Percentiles rank a stretch among this genome's conserved stretches.
These are phyloP conservation scores for Syncephalis fuscata DNA, from an alignment of 371 early-diverging fungal species.

Conservation along the genomic window DNA sequence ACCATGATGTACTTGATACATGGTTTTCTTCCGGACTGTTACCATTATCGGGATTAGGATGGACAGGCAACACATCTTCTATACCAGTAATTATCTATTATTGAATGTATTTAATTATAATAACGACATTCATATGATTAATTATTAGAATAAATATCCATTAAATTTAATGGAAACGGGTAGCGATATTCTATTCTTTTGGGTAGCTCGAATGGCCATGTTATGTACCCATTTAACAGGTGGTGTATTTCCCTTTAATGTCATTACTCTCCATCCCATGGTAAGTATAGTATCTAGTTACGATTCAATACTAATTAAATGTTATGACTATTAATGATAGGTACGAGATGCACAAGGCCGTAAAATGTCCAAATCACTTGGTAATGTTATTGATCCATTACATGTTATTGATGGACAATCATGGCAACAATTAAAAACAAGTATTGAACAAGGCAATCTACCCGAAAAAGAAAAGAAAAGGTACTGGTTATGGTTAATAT, in stretches of 20 bases:
- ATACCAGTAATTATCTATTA: slow-evolving; percentile 1
- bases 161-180: slow-evolving; percentile 95
- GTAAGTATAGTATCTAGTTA: too few species aligned
- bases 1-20: slow-evolving; percentile 98
- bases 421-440: slow-evolving; percentile 58
- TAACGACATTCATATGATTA: slow-evolving; percentile 28
- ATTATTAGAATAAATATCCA: slow-evolving; percentile 85
- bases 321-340: too few species aligned
- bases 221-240: slow-evolving; percentile 91
- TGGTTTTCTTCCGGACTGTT: slow-evolving; percentile 99
- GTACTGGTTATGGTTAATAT: slow-evolving; percentile 4
- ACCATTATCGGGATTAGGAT: slow-evolving; percentile 97
- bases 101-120: not conserved
- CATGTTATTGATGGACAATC: slow-evolving; percentile 94
- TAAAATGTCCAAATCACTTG: slow-evolving; percentile 98
- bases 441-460: slow-evolving; percentile 78
- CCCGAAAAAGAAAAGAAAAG: too few species aligned
- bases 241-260: too few species aligned
- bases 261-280: slow-evolving; percentile 65
- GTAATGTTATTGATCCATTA: slow-evolving; percentile 99
- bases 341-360: slow-evolving; percentile 99
- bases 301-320: too few species aligned
- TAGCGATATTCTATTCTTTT: slow-evolving; percentile 99
- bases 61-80: slow-evolving; percentile 69
- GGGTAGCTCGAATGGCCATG: slow-evolving; percentile 99